Evolutionary conservation across 2,329 filamentous ascomycete species (phyloP), one percentile per base, ranked within the genome.

Genomic region (Tolypocladium capitatum): DNA sequence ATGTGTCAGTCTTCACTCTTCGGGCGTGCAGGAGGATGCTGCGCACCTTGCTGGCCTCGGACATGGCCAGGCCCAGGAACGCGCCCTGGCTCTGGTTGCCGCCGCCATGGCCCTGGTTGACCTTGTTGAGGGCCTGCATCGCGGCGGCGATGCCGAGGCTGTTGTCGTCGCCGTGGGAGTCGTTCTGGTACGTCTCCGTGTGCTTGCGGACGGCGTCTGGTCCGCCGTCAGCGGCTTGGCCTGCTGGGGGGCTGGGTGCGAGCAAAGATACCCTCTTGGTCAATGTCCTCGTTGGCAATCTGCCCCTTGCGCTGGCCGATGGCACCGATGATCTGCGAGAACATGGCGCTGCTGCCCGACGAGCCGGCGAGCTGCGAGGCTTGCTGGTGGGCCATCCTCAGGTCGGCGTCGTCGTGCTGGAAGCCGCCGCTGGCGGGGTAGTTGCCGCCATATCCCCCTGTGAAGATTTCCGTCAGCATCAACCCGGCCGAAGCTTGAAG

Each of bases 11-110:
- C 2, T n/a, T 10, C 10, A n/a, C 2, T 40, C 36, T 40, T 14
- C 2, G 35, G 11, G 31, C 31, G 31, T 16, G 31, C 3, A 24
- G 11, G 20, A 14, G 16, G 3, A 30, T 3, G 11, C 5, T 4
- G 56, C 67, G 47, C 52, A 90, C 71, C 73, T 90, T 89, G 59
- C 82, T 83, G 32, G 88, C 90, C 70, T 96, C 84, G 9, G 76
- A 80, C 86, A 96, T 90, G 40, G 90, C 90, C 63, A 94, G 72
- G 5, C 84, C 86, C 52, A 95, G 77, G 60, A 95, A 87, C 52
- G 83, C 78, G 63, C 83, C 87, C 73, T 94, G 83, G 55, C 80
- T 70, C 67, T 68, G 55, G 52, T 68, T 53, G 53, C 69, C 65
- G 53, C 68, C 55, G 55, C 69, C 66, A 49, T 68, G 64, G 21